Base-by-base conservation (phyloP, 495 filamentous ascomycete species). In the Penicillium pancosmium region DNA sequence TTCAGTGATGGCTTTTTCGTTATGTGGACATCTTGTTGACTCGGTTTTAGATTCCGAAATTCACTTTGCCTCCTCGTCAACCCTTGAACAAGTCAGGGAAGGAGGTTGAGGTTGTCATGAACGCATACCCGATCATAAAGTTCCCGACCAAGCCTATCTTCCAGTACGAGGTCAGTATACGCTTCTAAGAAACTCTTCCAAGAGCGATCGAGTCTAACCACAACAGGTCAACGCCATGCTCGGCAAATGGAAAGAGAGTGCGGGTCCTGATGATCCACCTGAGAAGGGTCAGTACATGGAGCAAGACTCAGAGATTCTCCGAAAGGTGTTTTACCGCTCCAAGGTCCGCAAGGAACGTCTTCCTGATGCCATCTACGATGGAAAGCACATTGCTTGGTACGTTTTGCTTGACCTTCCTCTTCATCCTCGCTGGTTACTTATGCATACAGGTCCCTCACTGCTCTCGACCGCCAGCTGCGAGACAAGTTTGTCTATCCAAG, bases 341-440 rank as follows among this genome's bases (percentile, higher is more conserved):
- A 71, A 82, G 6, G 71, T 71, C 0, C 75, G 91, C 18, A 80
- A 88, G 68, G 52, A 66, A 0, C 68, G 68, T 9, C 69, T 95
- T 11, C 75, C 76, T 5, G 59, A 72, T 25, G 90, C 86, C 72
- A 81, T 98, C 51, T 91, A 84, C 58, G 93, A 98, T 75, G 88
- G 88, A 10, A 84, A 82, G 62, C 88, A 86, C 68, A 73, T 96
- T 15, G 90, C 87, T 12, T 96, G 91, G 91, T 91, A 76, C 60
- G 82, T 77, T 27, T 11, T 15, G 15, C 5, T 9, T 31, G 27
- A 1, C 27, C n/a, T 21, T 33, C 50, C 10, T 40, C 33, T 47
- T 9, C 13, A 18, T n/a, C 4, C 43, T 8, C 52, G 16, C 18
- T 33, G 18, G 23, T 47, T 56, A 21, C 59, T 65, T 44, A 66